A percentile compares a stretch with the other conserved stretches of the same genome.
Conservation (phyloP, 208 protist species). For the Porcisia deanei region DNA sequence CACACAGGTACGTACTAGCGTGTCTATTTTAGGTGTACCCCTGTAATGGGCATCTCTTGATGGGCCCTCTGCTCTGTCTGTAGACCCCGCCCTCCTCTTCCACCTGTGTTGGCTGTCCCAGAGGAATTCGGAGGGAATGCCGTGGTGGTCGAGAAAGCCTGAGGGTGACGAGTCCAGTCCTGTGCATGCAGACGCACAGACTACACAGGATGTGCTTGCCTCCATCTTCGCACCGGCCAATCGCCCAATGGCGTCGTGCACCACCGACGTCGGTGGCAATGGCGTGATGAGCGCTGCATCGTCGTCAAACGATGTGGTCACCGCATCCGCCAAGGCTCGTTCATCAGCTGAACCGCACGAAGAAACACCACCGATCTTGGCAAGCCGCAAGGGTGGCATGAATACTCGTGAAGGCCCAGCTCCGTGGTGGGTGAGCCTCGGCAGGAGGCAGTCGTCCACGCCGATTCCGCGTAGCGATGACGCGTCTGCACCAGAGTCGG, state of each 20-base stretch:
- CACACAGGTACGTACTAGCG: neutral
- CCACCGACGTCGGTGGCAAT: neutral
- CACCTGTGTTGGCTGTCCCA: neutral
- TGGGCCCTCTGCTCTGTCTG: neutral
- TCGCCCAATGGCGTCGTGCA: neutral
- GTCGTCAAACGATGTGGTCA: neutral
- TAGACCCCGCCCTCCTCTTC: neutral
- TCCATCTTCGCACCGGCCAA: conserved; percentile 23
- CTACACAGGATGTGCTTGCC: conserved; percentile 14
- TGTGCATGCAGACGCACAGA: neutral
- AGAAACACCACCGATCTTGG: neutral
- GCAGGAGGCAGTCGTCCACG: neutral
- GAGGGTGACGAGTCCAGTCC: neutral
- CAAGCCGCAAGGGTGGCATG: neutral
- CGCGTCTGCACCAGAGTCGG: neutral
- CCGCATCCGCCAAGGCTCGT: neutral
- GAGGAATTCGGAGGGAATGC: conserved; percentile 3
- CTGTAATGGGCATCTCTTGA: neutral
- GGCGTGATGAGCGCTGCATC: neutral
- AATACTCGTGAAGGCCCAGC: neutral
- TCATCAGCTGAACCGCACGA: neutral
- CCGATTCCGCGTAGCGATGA: neutral
- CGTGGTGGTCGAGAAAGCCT: conserved; percentile 6
- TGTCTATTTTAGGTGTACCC: neutral
- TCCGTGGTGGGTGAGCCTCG: conserved; percentile 1